A percentile compares a stretch with the other conserved stretches of the same genome.
Evolutionary conservation across 2,329 filamentous ascomycete genomes (phyloP).

Genomic region (Trichoderma arundinaceum): DNA sequence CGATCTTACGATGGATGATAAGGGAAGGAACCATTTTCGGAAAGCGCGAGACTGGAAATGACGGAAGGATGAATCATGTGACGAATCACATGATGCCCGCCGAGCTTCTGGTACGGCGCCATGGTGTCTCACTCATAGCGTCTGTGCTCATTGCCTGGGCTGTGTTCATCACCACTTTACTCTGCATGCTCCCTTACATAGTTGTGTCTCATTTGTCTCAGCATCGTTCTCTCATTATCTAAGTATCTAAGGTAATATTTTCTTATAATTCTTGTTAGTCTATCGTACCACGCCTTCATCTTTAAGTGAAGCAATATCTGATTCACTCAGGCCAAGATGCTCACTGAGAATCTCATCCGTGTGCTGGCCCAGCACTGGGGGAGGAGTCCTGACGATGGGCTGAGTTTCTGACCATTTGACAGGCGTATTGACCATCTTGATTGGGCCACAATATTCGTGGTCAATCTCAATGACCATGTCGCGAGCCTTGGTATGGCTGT

Average conservation of each 20-base stretch:
- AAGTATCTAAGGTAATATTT: not conserved
- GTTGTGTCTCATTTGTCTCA: not conserved
- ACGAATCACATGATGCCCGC: slow-evolving; percentile 19
- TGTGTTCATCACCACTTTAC: not conserved
- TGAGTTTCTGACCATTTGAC: slow-evolving; percentile 89
- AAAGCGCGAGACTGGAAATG: slow-evolving; percentile 19
- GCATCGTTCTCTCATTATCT: not conserved
- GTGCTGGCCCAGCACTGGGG: slow-evolving; percentile 86
- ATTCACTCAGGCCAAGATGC: slow-evolving; percentile 64
- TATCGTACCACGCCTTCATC: slow-evolving; percentile 69
- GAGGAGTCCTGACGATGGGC: slow-evolving; percentile 76
- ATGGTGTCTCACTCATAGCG: not conserved
- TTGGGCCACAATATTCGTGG: slow-evolving; percentile 79
- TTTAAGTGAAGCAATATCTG: slow-evolving; percentile 67
- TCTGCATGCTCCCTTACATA: not conserved
- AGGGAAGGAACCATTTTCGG: slow-evolving; percentile 20
- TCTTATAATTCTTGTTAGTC: slow-evolving; percentile 19
- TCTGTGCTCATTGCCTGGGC: not conserved
- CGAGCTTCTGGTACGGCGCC: not conserved
- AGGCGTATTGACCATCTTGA: slow-evolving; percentile 91
- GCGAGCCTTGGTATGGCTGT: slow-evolving; percentile 82
- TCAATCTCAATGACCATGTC: slow-evolving; percentile 90
- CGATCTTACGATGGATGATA: slow-evolving; percentile 4
- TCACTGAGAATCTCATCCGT: slow-evolving; percentile 75
- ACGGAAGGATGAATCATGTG: slow-evolving; percentile 18